phyloP scores from a whole-genome alignment of 208 protist species.

The Trypanosoma boissoni region DNA sequence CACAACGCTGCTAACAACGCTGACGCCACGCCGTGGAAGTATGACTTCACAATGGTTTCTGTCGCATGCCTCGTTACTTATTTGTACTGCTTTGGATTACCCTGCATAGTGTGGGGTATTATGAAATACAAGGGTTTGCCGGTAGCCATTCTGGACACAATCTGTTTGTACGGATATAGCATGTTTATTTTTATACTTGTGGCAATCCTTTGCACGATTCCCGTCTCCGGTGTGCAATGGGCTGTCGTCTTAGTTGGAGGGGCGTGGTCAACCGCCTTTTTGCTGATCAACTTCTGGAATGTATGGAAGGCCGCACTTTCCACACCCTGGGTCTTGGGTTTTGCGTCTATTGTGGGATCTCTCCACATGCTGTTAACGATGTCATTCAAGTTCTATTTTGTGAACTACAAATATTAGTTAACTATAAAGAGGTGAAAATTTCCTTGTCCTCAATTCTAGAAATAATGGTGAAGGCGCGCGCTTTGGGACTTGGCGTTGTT shows the following conservation, averaged over 20 bases:
- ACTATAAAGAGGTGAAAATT: neutral
- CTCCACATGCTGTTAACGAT: conserved; percentile 74
- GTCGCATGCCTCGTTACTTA: conserved; percentile 79
- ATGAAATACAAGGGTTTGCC: conserved; percentile 87
- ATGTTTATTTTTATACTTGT: conserved; percentile 84
- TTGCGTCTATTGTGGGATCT: conserved; percentile 47
- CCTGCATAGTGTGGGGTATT: conserved; percentile 67
- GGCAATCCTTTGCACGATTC: conserved; percentile 75
- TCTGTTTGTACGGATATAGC: conserved; percentile 89
- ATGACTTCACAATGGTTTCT: conserved; percentile 74
- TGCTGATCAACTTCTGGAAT: conserved; percentile 81
- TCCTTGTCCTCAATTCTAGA: neutral
- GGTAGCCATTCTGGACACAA: conserved; percentile 58
- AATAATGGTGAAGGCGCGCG: neutral
- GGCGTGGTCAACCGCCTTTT: conserved; percentile 63
- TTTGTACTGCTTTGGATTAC: conserved; percentile 82
- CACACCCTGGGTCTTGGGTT: conserved; percentile 60
- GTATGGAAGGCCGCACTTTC: conserved; percentile 73
- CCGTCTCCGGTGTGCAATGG: conserved; percentile 66
- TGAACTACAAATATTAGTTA: conserved; percentile 60
- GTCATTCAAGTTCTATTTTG: conserved; percentile 90
- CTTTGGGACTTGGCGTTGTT: no score
- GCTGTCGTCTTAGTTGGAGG: conserved; percentile 62
- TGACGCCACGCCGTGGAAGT: conserved; percentile 49
- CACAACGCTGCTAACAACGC: conserved; percentile 17